Conservation (phyloP, 2,329 filamentous ascomycete genomes). For the Diaporthe citrichinensis region DNA sequence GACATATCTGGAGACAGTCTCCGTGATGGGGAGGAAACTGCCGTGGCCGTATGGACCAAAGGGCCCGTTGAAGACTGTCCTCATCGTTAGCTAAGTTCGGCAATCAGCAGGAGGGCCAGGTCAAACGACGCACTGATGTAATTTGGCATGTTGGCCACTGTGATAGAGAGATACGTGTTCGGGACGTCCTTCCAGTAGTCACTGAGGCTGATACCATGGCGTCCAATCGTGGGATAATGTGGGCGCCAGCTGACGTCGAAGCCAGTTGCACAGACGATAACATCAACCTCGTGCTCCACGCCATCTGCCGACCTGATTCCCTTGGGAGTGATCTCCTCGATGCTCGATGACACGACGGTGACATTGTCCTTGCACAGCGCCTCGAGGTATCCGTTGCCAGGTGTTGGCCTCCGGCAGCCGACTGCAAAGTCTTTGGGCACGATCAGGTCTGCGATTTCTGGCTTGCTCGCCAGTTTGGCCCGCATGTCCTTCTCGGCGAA, state of each 20-base stretch:
- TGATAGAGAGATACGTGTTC: slow-evolving; percentile 37
- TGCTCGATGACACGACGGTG: slow-evolving; percentile 43
- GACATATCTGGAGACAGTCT: slow-evolving; percentile 48
- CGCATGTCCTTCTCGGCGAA: slow-evolving; percentile 56
- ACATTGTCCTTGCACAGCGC: slow-evolving; percentile 60
- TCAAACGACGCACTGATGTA: slow-evolving; percentile 29
- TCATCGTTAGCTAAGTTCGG: background rate
- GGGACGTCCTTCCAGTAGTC: slow-evolving; percentile 44
- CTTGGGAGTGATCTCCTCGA: slow-evolving; percentile 48
- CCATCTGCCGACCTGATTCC: slow-evolving; percentile 50
- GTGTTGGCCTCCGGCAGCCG: slow-evolving; percentile 59
- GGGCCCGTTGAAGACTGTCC: slow-evolving; percentile 47
- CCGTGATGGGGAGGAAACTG: slow-evolving; percentile 47
- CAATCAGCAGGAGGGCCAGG: too few relatives aligned
- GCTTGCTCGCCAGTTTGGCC: slow-evolving; percentile 55
- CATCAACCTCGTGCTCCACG: slow-evolving; percentile 48
- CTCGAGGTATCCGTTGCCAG: slow-evolving; percentile 59
- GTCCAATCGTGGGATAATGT: slow-evolving; percentile 45
- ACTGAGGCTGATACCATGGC: slow-evolving; percentile 41
- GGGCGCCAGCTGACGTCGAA: slow-evolving; percentile 48
- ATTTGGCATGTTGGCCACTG: slow-evolving; percentile 40
- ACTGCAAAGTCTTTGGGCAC: slow-evolving; percentile 57
- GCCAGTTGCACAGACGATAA: slow-evolving; percentile 54
- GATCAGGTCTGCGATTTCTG: slow-evolving; percentile 60
- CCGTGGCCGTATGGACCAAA: slow-evolving; percentile 49